Percentiles rank a stretch among this genome's conserved stretches.
Evolutionary conservation across 768 basidiomycete species (phyloP).

Genomic region (Leccinum ochraceum): DNA sequence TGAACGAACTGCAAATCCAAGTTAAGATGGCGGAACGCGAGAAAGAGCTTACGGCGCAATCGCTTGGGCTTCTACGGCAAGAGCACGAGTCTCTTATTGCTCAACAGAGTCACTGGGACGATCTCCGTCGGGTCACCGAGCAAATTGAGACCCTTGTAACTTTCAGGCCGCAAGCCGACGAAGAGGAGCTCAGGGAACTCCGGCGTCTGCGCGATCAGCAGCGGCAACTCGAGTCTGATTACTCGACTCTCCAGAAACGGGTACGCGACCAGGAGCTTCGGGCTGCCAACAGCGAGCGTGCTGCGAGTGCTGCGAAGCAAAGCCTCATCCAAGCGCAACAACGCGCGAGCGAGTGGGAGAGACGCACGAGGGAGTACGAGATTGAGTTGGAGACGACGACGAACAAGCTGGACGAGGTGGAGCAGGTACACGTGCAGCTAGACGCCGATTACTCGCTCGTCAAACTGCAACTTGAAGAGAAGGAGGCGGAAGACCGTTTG

Average conservation of each 20-base stretch:
- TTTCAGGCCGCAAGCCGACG: slow-evolving; percentile 62
- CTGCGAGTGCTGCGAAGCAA: slow-evolving; percentile 57
- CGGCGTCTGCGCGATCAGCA: slow-evolving; percentile 60
- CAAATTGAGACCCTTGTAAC: slow-evolving; percentile 69
- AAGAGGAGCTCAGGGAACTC: slow-evolving; percentile 73
- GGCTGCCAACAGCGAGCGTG: slow-evolving; percentile 58
- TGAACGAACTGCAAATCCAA: slow-evolving; percentile 61
- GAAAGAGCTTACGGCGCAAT: slow-evolving; percentile 55
- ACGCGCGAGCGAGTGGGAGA: slow-evolving; percentile 81
- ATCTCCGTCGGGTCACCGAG: slow-evolving; percentile 65
- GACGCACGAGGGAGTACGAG: slow-evolving; percentile 70
- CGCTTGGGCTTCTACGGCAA: slow-evolving; percentile 53
- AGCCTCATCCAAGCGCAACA: slow-evolving; percentile 73
- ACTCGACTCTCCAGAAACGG: slow-evolving; percentile 66
- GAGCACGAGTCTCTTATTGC: slow-evolving; percentile 58
- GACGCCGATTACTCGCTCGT: slow-evolving; percentile 69
- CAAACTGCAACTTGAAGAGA: slow-evolving; percentile 74
- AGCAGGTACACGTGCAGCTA: slow-evolving; percentile 63
- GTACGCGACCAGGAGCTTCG: slow-evolving; percentile 71
- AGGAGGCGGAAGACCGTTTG: slow-evolving; percentile 68
- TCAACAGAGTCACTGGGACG: slow-evolving; percentile 81
- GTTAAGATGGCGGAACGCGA: slow-evolving; percentile 59
- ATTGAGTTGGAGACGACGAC: slow-evolving; percentile 57
- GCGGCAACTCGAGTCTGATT: slow-evolving; percentile 65
- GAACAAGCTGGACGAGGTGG: slow-evolving; percentile 65